Evolutionary conservation across 176 grass and related monocot genomes (phyloP), one percentile per base, ranked within the genome.

Genomic region (Stipa capillata): DNA sequence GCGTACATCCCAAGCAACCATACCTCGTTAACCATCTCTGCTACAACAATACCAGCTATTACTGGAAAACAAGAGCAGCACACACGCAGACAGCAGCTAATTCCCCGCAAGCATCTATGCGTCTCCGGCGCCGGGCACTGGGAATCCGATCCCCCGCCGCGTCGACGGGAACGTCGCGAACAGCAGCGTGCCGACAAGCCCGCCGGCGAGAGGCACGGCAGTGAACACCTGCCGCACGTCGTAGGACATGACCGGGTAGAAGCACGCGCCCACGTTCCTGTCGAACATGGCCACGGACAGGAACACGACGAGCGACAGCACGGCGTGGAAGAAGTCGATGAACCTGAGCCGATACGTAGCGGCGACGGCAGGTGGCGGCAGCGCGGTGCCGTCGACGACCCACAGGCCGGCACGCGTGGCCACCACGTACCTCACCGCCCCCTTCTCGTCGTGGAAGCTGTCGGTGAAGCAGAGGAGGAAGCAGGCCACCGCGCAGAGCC

Each of bases 401-500:
- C 82, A 89, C 0, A 82, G 6, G 24, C 87, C 82, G 12, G 34
- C 3, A 44, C 48, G 60, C 10, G 87, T 89, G 5, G 77, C 82
- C 17, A 85, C 25, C 20, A 68, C 87, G 42, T 89, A 89, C 16
- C 82, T 52, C 63, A 82, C 45, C 2, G 17, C 65, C 0, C 82
- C 82, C n/a, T 51, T 64, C 18, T n/a, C 63, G 32, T 85, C 87
- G 7, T 6, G n/a, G 45, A 85, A 85, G 72, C 82, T 89, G 64
- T 89, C 87, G 0, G 75, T 89, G 82, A 89, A 82, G 82, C 82
- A 71, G 77, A 89, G 77, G 27, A 82, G 4, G 63, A 85, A 85
- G 72, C 87, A 89, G 7, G 77, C 83, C 1, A 43, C 70, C 18
- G 74, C 82, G 61, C 82, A 85, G 70, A 89, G 72, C 5, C n/a